Base-by-base conservation (phyloP, 1,139 yeast genomes). In the Protomyces lactucae-debilis region DNA sequence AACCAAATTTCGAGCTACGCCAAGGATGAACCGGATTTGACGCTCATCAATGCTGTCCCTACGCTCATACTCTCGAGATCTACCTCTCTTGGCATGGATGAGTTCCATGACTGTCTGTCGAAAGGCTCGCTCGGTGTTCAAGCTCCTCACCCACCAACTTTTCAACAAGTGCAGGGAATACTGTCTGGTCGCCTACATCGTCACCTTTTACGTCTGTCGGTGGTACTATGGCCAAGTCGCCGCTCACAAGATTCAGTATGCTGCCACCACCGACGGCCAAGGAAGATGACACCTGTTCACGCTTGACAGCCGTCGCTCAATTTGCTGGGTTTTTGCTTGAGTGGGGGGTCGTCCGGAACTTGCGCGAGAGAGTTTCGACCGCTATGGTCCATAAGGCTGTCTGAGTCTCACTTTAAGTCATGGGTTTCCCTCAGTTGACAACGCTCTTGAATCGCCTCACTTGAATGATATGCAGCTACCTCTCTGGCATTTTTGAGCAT, bases 151-250 rank as follows among this genome's bases (percentile, higher is more conserved):
- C 63, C n/a, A 52, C 46, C 52, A 59, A 52, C 48, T 52, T 52
- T 52, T 59, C 63, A 14, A 52, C 63, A 25, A 52, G 57, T 18
- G 63, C 56, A 16, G 57, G 57, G 52, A 35, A 43, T 18, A 59
- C 63, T 10, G 63, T 59, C 32, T 59, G 63, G 63, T 59, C 63
- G 12, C 52, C 63, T 21, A 52, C 56, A 8, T 59, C 57, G 2
- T 57, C 63, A 3, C 39, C 57, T n/a, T 59, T 39, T 43, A 16
- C 52, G 3, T 43, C 48, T 18, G 48, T 43, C 21, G 21, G 23
- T 4, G 48, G 48, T n/a, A 57, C n/a, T 10, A 43, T 52, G 10
- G 63, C 39, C 43, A 59, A 59, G 57, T 52, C 57, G 3, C 63
- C 63, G 12, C 63, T 57, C 9, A 43, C 45, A 16, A 52, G 63